Base-by-base conservation (phyloP, 208 protist species). In the Tritrichomonas foetus region DNA sequence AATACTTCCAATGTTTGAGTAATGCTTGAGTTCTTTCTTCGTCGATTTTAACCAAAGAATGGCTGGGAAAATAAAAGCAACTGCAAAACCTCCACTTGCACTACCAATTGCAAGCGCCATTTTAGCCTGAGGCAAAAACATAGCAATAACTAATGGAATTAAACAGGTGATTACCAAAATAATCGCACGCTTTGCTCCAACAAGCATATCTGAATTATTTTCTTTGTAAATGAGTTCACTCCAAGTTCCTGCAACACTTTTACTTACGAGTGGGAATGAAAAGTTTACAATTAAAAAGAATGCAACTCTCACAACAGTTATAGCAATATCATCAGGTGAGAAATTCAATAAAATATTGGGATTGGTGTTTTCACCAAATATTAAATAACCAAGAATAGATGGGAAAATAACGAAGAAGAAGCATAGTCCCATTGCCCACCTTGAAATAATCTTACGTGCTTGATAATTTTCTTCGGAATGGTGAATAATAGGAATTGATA, bases 81-180 rank as follows among this genome's bases (percentile, higher is more conserved):
- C 78, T 11, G 57, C 22, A 30, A 25, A 89, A 1, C 78, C 78
- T 39, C 78, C 78, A 8, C 33, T 27, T 33, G 78, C 41, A 36
- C 47, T 22, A 39, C 41, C 44, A 89, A 89, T 49, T 39, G 41
- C 41, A 22, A 89, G 41, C 25, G 78, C 78, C 25, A 47, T 20
- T 36, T 33, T 57, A 27, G 47, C 44, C 11, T 89, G 5, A 3
- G 78, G 47, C 0, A 89, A 9, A 33, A 89, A 57, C 78, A 89
- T 89, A 89, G 78, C 78, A 89, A 89, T 57, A 89, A 57, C 9
- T 13, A 89, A n/a, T 27, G 78, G 78, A 57, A 89, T 89, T 20
- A 13, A 41, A 57, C 44, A 47, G 33, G 47, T 39, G 39, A 89
- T 13, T 2, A 14, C 2, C 30, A 89, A 39, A 39, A 89, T 57